Evolutionary conservation across 139 green algal genomes (phyloP).

Genomic region (Coccomyxa sp.): DNA sequence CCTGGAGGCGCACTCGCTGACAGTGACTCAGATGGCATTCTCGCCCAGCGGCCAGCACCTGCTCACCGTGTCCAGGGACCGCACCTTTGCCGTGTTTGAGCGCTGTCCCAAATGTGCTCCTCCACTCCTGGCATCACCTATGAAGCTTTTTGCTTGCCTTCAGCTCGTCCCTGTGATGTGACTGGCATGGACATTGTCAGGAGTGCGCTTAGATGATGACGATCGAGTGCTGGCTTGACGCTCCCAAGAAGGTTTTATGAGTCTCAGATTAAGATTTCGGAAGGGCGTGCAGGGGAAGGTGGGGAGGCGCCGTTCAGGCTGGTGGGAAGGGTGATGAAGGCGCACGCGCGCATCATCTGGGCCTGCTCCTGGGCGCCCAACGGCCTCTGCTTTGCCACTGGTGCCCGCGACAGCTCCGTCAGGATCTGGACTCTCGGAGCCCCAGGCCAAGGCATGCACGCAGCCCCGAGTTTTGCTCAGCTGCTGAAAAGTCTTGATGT

Average conservation of each 20-base stretch:
- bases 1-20: conserved; percentile 75
- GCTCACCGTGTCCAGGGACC: conserved; percentile 62
- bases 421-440: conserved; percentile 56
- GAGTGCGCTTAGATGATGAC: no score
- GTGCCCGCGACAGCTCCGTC: conserved; percentile 64
- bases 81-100: conserved; percentile 48
- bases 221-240: no score
- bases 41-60: conserved; percentile 52
- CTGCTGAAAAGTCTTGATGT: neutral
- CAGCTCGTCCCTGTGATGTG: no score
- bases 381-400: conserved; percentile 59
- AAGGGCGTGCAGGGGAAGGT: neutral
- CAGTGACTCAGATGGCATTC: conserved; percentile 89
- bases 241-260: no score
- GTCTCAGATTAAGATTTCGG: neutral
- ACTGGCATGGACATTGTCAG: neutral
- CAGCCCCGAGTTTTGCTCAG: neutral
- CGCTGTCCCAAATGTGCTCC: neutral
- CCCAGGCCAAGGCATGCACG: neutral
- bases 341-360: conserved; percentile 79
- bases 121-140: no score
- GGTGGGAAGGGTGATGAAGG: conserved; percentile 41
- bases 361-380: conserved; percentile 62
- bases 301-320: conserved; percentile 33
- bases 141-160: no score